Evolutionary conservation across 768 basidiomycete species (phyloP), one percentile per base, ranked within the genome.

Genomic region (Trametes gibbosa): DNA sequence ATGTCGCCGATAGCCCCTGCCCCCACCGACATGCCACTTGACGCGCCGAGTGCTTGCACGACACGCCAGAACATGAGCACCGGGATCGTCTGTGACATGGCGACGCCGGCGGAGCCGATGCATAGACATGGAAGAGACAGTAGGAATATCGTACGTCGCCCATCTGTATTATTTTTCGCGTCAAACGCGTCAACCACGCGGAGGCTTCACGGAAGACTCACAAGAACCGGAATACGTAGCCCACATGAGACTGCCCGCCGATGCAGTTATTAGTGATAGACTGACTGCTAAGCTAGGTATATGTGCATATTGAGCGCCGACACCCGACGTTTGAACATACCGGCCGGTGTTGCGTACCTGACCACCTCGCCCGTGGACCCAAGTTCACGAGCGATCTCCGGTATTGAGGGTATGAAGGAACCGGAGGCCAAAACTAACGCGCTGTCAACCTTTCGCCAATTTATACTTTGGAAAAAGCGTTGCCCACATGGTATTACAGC

Each of bases 381-480:
- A 10, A 93, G 70, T 58, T 93, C 89, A 25, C 69, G 71, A 8
- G 90, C 83, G 45, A 94, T 84, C 50, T 87, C 80, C 0, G 89
- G 88, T 55, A 92, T 87, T 0, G 84, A 84, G 0, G 90, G 90
- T 2, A 90, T 78, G 68, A 92, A 90, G 0, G 82, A 82, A 0
- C 83, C 85, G 7, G 82, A 74, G 0, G 87, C 83, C 59, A 92
- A 84, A 37, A 87, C 90, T 92, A 63, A 16, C 47, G 21, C 25
- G 12, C 2, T 2, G 21, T 19, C 14, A 2, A n/a, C 16, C 29
- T 16, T 34, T 14, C 14, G 27, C 45, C 21, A 39, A n/a, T 45
- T 43, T 5, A 50, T 5, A 10, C 0, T 25, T 8, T 25, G 32
- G 6, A 19, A 10, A 35, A 32, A 5, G 29, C 10, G 29, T 32